Percentiles rank a stretch among this genome's conserved stretches.
These are phyloP conservation scores for Brachypodium distachyon DNA, from an alignment of 202 grass and related monocot species.

Conservation along the genomic window DNA sequence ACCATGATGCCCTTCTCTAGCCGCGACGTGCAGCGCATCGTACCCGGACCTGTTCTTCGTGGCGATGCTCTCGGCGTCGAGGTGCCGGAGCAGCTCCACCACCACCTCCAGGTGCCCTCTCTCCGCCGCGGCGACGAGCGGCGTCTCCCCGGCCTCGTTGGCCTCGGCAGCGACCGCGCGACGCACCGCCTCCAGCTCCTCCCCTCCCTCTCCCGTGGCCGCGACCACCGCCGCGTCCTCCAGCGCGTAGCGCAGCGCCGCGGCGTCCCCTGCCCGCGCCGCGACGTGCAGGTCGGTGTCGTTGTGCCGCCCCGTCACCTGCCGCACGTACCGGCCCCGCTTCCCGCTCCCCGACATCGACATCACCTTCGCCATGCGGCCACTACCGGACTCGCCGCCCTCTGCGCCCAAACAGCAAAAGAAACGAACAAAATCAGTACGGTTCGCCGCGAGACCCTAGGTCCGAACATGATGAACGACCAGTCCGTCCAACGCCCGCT, in stretches of 20 bases:
- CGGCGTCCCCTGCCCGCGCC: constrained; percentile 41
- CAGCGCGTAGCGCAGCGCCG: constrained; percentile 45
- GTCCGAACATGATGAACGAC: neutral
- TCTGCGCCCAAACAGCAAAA: constrained; percentile 11
- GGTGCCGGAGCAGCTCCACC: constrained; percentile 63
- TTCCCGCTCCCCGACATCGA: constrained; percentile 55
- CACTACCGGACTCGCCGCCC: too few relatives aligned
- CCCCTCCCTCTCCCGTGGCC: neutral
- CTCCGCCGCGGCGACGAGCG: constrained; percentile 69
- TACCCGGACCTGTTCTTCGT: constrained; percentile 72
- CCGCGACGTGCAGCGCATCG: constrained; percentile 77
- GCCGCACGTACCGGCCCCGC: constrained; percentile 73
- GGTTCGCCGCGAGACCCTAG: neutral
- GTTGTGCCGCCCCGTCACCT: constrained; percentile 81
- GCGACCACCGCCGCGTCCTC: constrained; percentile 8
- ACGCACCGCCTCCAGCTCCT: constrained; percentile 43
- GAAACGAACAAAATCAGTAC: neutral
- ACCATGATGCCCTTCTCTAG: constrained; percentile 73
- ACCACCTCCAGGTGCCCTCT: constrained; percentile 66
- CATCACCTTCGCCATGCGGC: constrained; percentile 31
- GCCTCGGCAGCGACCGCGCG: constrained; percentile 46
- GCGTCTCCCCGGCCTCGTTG: constrained; percentile 73
- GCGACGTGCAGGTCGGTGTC: constrained; percentile 80
- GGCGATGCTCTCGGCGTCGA: constrained; percentile 40
- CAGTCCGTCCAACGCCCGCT: neutral